Base-by-base conservation (phyloP, 352 stramenopile genomes). In the Pythium dissotocum region DNA sequence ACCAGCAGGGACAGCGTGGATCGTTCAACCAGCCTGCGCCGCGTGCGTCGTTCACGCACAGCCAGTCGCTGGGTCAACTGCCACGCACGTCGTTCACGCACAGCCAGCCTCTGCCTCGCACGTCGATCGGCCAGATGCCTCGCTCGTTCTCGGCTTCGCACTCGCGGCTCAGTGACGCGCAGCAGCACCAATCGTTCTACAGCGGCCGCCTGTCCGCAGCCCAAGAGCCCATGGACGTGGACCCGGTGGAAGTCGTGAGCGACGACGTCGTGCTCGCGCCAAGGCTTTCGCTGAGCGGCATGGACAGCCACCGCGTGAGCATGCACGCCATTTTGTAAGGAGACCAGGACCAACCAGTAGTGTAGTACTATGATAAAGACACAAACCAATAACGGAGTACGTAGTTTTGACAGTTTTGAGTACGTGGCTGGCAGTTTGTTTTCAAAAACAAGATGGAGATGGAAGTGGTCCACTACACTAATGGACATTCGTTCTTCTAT, bases 241-340 rank as follows among this genome's bases (percentile, higher is more conserved):
- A 74, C 28, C 67, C 61, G 6, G 67, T 69, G 36, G 68, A 74
- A 35, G 54, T 70, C 32, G 58, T 52, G 26, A 51, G 52, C 18
- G 48, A 63, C 52, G 68, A 74, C 38, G 62, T 74, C 24, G 68
- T 74, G 56, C 63, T 65, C 53, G 68, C 61, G 48, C 68, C 68
- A 24, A 61, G 68, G 36, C 66, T 67, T 21, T 74, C 68, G 18
- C 40, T 70, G 6, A 64, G 49, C 18, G 58, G 46, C 46, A 30
- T 53, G 63, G 56, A 63, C 63, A 58, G 63, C 57, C 63, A 74
- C 51, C 68, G 59, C 33, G 68, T 74, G 21, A 70, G 61, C 33
- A 70, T 74, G 68, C 68, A 74, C 53, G 68, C 68, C n/a, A 74
- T 74, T 67, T 57, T 74, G 61, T 74, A 73, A 66, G 32, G 9